Evolutionary conservation across 495 filamentous ascomycete genomes (phyloP).

Genomic region (Aspergillus cavernicola): DNA sequence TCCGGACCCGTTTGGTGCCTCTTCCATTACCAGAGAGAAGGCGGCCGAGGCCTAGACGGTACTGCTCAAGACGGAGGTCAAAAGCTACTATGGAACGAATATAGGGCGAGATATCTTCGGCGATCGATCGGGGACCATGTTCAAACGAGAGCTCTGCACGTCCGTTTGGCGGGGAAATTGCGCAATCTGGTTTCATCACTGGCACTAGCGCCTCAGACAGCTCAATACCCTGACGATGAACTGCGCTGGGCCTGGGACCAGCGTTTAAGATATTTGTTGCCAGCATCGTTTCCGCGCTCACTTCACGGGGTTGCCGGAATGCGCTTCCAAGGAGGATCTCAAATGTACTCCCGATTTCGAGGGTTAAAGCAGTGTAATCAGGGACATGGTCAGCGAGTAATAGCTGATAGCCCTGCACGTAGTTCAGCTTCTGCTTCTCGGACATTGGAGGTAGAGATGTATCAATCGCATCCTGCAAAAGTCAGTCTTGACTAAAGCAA

Average conservation of each 20-base stretch:
- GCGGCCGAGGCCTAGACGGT: constrained; percentile 58
- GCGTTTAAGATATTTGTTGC: constrained; percentile 27
- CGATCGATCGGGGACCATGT: constrained; percentile 56
- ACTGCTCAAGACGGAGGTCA: constrained; percentile 64
- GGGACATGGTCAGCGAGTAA: constrained; percentile 48
- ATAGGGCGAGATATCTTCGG: constrained; percentile 78
- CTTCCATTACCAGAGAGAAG: constrained; percentile 54
- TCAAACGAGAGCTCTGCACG: constrained; percentile 64
- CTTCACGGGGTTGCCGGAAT: constrained; percentile 29
- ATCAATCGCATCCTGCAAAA: constrained; percentile 51
- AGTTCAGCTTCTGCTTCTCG: constrained; percentile 59
- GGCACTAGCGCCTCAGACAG: constrained; percentile 34
- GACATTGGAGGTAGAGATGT: constrained; percentile 55
- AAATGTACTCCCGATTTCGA: constrained; percentile 34
- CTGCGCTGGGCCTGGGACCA: constrained; percentile 14
- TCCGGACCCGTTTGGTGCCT: constrained; percentile 61
- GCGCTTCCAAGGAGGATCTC: constrained; percentile 28
- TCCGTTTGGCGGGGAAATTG: constrained; percentile 23
- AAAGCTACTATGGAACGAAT: constrained; percentile 74
- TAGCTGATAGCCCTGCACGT: constrained; percentile 56
- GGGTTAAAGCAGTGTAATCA: constrained; percentile 39
- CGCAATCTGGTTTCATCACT: constrained; percentile 31
- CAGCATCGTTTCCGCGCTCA: constrained; percentile 21
- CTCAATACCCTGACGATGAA: constrained; percentile 13
- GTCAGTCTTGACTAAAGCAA: constrained; percentile 25